phyloP scores from a whole-genome alignment of 2,329 filamentous ascomycete species.

The Pyricularia sp. region DNA sequence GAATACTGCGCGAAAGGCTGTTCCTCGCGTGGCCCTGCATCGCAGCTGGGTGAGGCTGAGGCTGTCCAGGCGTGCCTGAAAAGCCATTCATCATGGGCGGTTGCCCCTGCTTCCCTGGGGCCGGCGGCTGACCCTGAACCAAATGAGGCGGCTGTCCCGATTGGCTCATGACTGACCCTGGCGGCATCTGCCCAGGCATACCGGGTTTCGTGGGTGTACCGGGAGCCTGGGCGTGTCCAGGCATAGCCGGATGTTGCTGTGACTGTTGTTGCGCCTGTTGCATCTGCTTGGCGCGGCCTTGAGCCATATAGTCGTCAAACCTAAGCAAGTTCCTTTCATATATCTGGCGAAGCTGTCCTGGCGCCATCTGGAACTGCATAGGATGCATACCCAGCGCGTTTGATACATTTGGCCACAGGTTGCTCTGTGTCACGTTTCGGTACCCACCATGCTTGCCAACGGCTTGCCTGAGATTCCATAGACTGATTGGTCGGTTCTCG shows the following conservation, averaged over 20 bases:
- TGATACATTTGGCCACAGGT: slow-evolving; percentile 67
- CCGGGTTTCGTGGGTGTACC: slow-evolving; percentile 35
- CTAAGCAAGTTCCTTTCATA: slow-evolving; percentile 68
- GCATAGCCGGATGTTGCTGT: slow-evolving; percentile 26
- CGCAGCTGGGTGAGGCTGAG: slow-evolving; percentile 32
- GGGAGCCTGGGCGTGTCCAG: slow-evolving; percentile 18
- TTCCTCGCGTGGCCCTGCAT: slow-evolving; percentile 35
- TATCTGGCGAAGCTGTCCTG: slow-evolving; percentile 59
- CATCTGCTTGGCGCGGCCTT: slow-evolving; percentile 42
- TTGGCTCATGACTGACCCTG: slow-evolving; percentile 26
- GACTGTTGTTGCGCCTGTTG: slow-evolving; percentile 35
- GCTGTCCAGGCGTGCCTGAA: slow-evolving; percentile 31
- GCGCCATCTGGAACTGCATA: slow-evolving; percentile 55
- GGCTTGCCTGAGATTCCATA: slow-evolving; percentile 68
- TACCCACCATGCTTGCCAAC: slow-evolving; percentile 73
- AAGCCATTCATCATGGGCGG: slow-evolving; percentile 40
- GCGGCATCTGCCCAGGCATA: slow-evolving; percentile 26
- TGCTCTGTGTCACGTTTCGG: slow-evolving; percentile 58
- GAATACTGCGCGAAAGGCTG: slow-evolving; percentile 42
- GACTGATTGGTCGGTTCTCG: slow-evolving; percentile 62
- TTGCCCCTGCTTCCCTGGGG: slow-evolving; percentile 37
- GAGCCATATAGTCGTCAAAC: slow-evolving; percentile 65
- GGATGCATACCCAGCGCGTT: slow-evolving; percentile 52
- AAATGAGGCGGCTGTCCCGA: slow-evolving; percentile 26
- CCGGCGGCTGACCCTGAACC: slow-evolving; percentile 28